These are phyloP conservation scores for Daldinia grandis DNA, from an alignment of 495 filamentous ascomycete species.

Conservation along the genomic window DNA sequence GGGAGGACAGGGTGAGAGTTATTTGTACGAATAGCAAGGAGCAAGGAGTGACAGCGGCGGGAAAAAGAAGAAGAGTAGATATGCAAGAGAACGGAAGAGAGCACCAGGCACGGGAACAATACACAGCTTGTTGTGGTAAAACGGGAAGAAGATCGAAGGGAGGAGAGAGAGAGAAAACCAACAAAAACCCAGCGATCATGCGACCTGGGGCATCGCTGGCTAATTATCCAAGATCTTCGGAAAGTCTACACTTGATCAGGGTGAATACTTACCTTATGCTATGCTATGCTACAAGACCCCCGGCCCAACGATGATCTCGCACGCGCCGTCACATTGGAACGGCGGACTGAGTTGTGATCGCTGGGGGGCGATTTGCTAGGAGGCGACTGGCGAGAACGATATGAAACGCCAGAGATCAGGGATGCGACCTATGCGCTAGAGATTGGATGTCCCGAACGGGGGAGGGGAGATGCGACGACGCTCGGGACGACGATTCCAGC, in stretches of 20 bases:
- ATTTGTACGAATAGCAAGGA: conserved; percentile 38
- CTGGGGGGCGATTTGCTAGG: conserved; percentile 33
- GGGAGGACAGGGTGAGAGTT: conserved; percentile 17
- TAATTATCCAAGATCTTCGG: conserved; percentile 31
- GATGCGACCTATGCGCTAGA: conserved; percentile 22
- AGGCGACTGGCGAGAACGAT: conserved; percentile 17
- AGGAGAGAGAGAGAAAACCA: conserved; percentile 31
- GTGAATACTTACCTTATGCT: background rate
- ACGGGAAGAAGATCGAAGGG: conserved; percentile 25
- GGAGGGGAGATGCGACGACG: background rate
- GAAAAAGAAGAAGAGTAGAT: conserved; percentile 20
- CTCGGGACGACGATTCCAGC: conserved; percentile 18
- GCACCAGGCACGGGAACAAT: conserved; percentile 37
- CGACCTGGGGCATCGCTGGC: conserved; percentile 29
- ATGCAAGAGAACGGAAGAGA: conserved; percentile 34
- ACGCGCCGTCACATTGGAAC: background rate
- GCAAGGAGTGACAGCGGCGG: conserved; percentile 28
- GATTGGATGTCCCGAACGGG: conserved; percentile 9
- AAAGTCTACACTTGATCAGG: conserved; percentile 12
- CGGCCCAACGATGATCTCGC: conserved; percentile 22
- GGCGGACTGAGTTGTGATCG: conserved; percentile 29
- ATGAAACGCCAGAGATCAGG: conserved; percentile 44
- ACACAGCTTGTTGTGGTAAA: conserved; percentile 26
- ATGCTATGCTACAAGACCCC: background rate
- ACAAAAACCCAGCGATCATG: conserved; percentile 27